phyloP scores from a whole-genome alignment of 2,329 filamentous ascomycete species.

The Bisporella sp. region DNA sequence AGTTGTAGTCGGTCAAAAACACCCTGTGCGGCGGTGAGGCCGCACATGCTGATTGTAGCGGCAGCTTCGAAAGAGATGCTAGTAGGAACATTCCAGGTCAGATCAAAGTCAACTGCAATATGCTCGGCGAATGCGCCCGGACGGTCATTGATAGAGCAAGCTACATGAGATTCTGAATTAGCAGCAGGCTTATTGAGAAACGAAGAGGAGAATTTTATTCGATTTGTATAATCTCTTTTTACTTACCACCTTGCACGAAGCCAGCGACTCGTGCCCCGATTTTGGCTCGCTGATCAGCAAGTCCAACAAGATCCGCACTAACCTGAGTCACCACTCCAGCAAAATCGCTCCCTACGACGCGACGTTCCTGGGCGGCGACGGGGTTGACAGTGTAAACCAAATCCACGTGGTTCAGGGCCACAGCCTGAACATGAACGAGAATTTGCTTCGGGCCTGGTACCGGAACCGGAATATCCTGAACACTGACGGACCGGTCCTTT shows the following conservation, averaged over 20 bases:
- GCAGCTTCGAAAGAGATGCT: constrained; percentile 30
- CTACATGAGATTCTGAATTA: no score
- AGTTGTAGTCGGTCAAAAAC: constrained; percentile 33
- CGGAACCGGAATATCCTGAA: not conserved
- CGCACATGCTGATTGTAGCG: constrained; percentile 33
- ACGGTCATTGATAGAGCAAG: constrained; percentile 33
- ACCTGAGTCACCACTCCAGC: constrained; percentile 31
- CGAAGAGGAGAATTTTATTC: no score
- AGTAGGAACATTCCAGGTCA: constrained; percentile 32
- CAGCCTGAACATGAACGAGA: not conserved
- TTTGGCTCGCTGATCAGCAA: no score
- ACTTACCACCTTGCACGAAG: constrained; percentile 39
- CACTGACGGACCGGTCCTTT: not conserved
- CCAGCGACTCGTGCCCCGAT: constrained; percentile 32
- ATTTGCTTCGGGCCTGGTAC: not conserved
- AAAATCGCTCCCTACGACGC: constrained; percentile 35
- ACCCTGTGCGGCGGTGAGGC: constrained; percentile 36
- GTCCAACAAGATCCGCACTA: no score
- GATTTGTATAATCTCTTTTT: no score
- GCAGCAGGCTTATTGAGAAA: no score
- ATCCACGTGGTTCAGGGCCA: constrained; percentile 18
- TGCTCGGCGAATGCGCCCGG: constrained; percentile 39
- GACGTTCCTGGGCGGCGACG: constrained; percentile 25
- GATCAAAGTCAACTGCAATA: constrained; percentile 28
- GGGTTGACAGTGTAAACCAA: constrained; percentile 30